A percentile compares a stretch with the other conserved stretches of the same genome.
phyloP scores from a whole-genome alignment of 2,329 filamentous ascomycete genomes.

The Colletotrichum lindemuthianum region DNA sequence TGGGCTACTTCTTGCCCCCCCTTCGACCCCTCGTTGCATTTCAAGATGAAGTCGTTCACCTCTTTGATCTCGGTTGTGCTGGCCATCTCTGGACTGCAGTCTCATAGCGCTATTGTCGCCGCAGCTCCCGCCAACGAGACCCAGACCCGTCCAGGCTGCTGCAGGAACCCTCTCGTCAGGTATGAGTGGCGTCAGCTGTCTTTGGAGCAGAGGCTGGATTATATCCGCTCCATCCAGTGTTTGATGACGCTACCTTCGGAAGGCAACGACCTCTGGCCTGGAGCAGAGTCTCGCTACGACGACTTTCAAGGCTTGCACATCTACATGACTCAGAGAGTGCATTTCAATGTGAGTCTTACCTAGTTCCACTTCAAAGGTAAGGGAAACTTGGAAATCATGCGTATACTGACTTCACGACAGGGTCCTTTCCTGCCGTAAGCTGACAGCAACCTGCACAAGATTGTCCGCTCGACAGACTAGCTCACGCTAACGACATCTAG shows the following conservation, averaged over 20 bases:
- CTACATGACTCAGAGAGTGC: conserved; percentile 38
- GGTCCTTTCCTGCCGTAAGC: conserved; percentile 2
- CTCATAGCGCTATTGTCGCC: neutral
- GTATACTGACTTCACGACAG: neutral
- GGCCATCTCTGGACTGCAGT: neutral
- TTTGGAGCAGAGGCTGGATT: conserved; percentile 17
- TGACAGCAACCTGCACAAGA: neutral
- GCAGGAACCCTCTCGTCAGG: neutral
- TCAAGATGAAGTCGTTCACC: neutral
- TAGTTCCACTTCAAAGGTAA: neutral
- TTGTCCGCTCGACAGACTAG: neutral
- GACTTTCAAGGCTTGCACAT: conserved; percentile 42
- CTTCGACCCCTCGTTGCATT: neutral
- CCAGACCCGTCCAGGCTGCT: neutral
- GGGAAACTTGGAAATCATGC: neutral
- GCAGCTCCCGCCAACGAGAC: neutral
- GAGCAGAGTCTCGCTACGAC: conserved; percentile 39
- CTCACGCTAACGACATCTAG: neutral
- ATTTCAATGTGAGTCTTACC: conserved; percentile 28
- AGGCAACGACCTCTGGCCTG: conserved; percentile 16
- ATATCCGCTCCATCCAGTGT: conserved; percentile 30
- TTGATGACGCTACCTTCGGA: conserved; percentile 15
- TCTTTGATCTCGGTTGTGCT: neutral
- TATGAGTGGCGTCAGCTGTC: conserved; percentile 12
- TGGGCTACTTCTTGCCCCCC: neutral